A percentile compares a stretch with the other conserved stretches of the same genome.
These are phyloP conservation scores for Nicotiana undulata DNA, from an alignment of 257 asterid genomes.

Conservation along the genomic window DNA sequence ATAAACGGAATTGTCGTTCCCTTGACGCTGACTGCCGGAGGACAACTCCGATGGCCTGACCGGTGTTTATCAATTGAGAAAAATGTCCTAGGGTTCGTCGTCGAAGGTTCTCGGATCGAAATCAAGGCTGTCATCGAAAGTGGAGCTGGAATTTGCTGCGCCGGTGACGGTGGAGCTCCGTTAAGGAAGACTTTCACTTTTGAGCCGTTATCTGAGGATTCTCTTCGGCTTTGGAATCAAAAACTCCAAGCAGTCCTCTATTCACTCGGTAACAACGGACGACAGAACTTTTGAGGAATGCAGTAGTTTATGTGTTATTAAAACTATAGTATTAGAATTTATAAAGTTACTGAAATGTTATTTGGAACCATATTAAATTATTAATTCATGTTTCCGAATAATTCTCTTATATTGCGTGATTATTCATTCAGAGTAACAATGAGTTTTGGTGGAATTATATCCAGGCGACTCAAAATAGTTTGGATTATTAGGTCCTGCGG, in stretches of 20 bases:
- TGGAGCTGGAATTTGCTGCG: slow-evolving; percentile 42
- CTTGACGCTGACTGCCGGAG: slow-evolving; percentile 46
- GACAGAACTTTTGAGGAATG: not conserved
- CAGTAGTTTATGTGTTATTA: too few species aligned
- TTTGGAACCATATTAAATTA: not conserved
- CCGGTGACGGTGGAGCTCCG: slow-evolving; percentile 12
- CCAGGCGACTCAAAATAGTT: not conserved
- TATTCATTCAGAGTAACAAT: not conserved
- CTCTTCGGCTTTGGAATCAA: slow-evolving; percentile 46
- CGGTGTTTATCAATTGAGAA: slow-evolving; percentile 45
- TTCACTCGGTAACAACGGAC: slow-evolving; percentile 48
- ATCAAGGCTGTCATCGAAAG: slow-evolving; percentile 44
- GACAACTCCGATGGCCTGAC: slow-evolving; percentile 50
- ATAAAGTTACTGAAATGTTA: too few species aligned
- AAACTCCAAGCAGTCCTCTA: slow-evolving; percentile 52
- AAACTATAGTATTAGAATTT: too few species aligned
- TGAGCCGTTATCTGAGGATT: slow-evolving; percentile 42
- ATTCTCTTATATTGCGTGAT: not conserved
- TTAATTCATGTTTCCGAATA: not conserved
- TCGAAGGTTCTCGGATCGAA: slow-evolving; percentile 41
- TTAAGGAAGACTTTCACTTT: slow-evolving; percentile 48
- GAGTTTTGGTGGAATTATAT: not conserved
- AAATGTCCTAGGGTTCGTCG: slow-evolving; percentile 69
- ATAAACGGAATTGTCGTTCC: slow-evolving; percentile 32
- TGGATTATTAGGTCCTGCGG: not conserved